A percentile compares a stretch with the other conserved stretches of the same genome.
Evolutionary conservation across 139 green algal genomes (phyloP).

Genomic region (Yamagishiella unicocca): DNA sequence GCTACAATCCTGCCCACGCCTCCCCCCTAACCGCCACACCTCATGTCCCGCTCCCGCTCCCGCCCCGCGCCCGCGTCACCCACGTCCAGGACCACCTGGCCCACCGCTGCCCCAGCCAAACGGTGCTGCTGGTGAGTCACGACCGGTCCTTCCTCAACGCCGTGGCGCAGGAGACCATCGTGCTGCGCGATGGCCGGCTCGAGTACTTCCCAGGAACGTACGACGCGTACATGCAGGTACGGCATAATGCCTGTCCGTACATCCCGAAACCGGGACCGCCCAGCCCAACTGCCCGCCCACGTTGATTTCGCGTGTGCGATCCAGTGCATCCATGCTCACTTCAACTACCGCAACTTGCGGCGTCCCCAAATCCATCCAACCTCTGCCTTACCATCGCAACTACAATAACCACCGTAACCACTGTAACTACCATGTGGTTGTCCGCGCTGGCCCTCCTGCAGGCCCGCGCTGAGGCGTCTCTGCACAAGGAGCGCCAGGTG

Average conservation of each 20-base stretch:
- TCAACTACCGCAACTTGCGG: too few relatives aligned
- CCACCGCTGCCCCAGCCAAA: slow-evolving; percentile 47
- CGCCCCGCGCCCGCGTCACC: not conserved
- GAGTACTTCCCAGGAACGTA: slow-evolving; percentile 68
- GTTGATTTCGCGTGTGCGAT: too few relatives aligned
- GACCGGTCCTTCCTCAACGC: slow-evolving; percentile 70
- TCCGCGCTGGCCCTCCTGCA: not conserved
- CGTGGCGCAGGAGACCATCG: slow-evolving; percentile 46
- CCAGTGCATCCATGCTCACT: too few relatives aligned
- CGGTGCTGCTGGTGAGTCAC: slow-evolving; percentile 69
- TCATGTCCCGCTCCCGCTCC: not conserved
- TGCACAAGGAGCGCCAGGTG: slow-evolving; percentile 64
- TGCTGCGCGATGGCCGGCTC: slow-evolving; percentile 27
- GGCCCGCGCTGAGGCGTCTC: slow-evolving; percentile 41
- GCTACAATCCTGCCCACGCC: not conserved
- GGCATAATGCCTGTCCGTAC: too few relatives aligned
- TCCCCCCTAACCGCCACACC: not conserved
- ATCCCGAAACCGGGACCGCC: too few relatives aligned
- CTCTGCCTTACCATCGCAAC: too few relatives aligned
- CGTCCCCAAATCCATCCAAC: too few relatives aligned
- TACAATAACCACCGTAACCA: too few relatives aligned
- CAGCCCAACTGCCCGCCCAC: too few relatives aligned
- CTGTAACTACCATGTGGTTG: too few relatives aligned
- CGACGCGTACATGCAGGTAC: slow-evolving; percentile 63
- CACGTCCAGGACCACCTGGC: slow-evolving; percentile 57